Conservation (phyloP, 805 yeast species). For the Brettanomyces naardenensis region DNA sequence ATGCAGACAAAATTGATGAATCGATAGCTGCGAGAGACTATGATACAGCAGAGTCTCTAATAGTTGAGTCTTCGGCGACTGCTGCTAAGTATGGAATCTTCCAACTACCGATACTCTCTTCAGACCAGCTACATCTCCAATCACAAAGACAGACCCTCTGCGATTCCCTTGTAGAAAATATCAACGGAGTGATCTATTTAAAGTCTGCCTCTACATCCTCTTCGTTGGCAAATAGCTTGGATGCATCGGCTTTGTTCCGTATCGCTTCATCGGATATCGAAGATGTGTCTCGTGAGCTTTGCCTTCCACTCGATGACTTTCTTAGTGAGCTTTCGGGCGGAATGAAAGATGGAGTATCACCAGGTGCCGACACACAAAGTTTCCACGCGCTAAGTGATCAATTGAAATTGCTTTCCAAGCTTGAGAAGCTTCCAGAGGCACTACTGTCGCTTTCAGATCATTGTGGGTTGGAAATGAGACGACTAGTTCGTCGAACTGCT, state of each 20-base stretch:
- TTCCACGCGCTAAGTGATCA: constrained; percentile 15
- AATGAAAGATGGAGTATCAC: constrained; percentile 12
- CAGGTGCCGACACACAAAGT: constrained; percentile 17
- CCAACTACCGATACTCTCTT: constrained; percentile 45
- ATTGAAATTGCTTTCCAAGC: constrained; percentile 26
- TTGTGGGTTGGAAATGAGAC: constrained; percentile 54
- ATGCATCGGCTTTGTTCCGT: constrained; percentile 7
- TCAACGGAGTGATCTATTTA: constrained; percentile 43
- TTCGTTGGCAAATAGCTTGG: no score
- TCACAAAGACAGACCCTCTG: constrained; percentile 54
- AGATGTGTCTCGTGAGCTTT: constrained; percentile 22
- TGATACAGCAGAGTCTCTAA: constrained; percentile 33
- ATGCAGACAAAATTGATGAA: constrained; percentile 59
- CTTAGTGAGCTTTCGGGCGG: constrained; percentile 18
- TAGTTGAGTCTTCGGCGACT: constrained; percentile 30
- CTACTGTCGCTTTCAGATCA: constrained; percentile 46
- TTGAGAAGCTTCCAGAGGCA: constrained; percentile 55
- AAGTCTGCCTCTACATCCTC: constrained; percentile 13
- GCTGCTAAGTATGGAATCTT: constrained; percentile 50
- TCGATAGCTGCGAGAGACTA: constrained; percentile 65
- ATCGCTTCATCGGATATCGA: constrained; percentile 19
- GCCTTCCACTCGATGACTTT: constrained; percentile 29
- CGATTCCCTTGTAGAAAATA: constrained; percentile 69
- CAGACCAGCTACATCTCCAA: constrained; percentile 44
- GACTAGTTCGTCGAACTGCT: constrained; percentile 50